Evolutionary conservation across 2,329 filamentous ascomycete species (phyloP).

Genomic region (Penicillium sp.): DNA sequence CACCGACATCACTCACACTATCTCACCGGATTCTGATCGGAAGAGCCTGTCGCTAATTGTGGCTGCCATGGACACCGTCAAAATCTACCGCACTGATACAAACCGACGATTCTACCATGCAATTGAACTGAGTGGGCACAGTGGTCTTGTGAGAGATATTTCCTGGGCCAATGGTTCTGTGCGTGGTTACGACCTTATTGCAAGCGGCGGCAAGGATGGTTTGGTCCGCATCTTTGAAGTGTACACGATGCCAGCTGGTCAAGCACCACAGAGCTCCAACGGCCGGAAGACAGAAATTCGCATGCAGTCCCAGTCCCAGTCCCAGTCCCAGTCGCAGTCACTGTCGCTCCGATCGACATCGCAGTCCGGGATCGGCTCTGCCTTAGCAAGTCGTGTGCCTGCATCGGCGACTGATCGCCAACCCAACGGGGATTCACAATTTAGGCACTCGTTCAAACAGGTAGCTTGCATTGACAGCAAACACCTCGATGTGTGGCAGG

Average conservation of each 20-base stretch:
- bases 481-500: slow-evolving; percentile 48
- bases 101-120: slow-evolving; percentile 82
- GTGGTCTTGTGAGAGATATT: slow-evolving; percentile 78
- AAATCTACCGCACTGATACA: slow-evolving; percentile 75
- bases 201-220: slow-evolving; percentile 90
- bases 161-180: slow-evolving; percentile 93
- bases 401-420: slow-evolving; percentile 34
- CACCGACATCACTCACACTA: slow-evolving; percentile 66
- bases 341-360: slow-evolving; percentile 34
- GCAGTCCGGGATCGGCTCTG: slow-evolving; percentile 46
- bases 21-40: slow-evolving; percentile 76
- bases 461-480: slow-evolving; percentile 46
- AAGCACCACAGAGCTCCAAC: slow-evolving; percentile 28
- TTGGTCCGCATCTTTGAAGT: slow-evolving; percentile 80
- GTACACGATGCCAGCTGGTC: slow-evolving; percentile 37
- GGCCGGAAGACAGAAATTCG: slow-evolving; percentile 30
- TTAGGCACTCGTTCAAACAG: slow-evolving; percentile 44
- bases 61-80: slow-evolving; percentile 78
- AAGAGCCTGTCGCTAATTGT: slow-evolving; percentile 81
- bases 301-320: slow-evolving; percentile 25
- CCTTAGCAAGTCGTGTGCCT: slow-evolving; percentile 39
- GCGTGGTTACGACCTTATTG: slow-evolving; percentile 83
- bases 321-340: slow-evolving; percentile 30
- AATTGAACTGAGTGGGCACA: slow-evolving; percentile 70
- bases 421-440: slow-evolving; percentile 38